Evolutionary conservation across 345 rosid species (phyloP).

Genomic region (Carallia pectinifolia): DNA sequence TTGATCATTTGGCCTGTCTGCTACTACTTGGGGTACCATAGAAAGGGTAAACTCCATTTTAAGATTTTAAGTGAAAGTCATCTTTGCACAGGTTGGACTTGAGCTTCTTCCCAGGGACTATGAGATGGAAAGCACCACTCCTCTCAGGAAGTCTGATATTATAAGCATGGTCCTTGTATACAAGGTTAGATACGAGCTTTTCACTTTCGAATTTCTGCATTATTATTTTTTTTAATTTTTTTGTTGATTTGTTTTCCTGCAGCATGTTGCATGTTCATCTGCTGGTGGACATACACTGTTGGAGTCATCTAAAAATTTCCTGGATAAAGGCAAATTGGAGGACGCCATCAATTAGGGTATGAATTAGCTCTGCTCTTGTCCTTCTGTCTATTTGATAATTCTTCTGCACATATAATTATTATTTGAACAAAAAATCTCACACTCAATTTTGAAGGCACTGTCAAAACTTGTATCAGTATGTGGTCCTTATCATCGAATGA

Average conservation of each 20-base stretch:
- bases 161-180: constrained; percentile 35
- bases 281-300: constrained; percentile 36
- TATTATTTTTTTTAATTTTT: not conserved
- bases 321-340: constrained; percentile 39
- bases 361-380: constrained; percentile 6
- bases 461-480: constrained; percentile 36
- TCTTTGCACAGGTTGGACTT: constrained; percentile 35
- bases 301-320: constrained; percentile 34
- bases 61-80: constrained; percentile 23
- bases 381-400: not conserved
- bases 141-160: constrained; percentile 31
- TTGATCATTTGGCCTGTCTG: not conserved
- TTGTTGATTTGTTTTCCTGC: constrained; percentile 21
- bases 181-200: constrained; percentile 18
- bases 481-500: constrained; percentile 39
- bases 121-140: constrained; percentile 28
- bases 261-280: constrained; percentile 42
- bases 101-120: constrained; percentile 40
- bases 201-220: not conserved
- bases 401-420: not conserved
- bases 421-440: not conserved
- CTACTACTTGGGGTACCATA: constrained; percentile 5
- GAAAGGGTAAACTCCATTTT: constrained; percentile 7
- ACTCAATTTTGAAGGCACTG: constrained; percentile 34
- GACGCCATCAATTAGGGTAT: constrained; percentile 37